Evolutionary conservation across 1,284 basidiomycete species (phyloP), one percentile per base, ranked within the genome.

Genomic region (Heliocybe sulcata): DNA sequence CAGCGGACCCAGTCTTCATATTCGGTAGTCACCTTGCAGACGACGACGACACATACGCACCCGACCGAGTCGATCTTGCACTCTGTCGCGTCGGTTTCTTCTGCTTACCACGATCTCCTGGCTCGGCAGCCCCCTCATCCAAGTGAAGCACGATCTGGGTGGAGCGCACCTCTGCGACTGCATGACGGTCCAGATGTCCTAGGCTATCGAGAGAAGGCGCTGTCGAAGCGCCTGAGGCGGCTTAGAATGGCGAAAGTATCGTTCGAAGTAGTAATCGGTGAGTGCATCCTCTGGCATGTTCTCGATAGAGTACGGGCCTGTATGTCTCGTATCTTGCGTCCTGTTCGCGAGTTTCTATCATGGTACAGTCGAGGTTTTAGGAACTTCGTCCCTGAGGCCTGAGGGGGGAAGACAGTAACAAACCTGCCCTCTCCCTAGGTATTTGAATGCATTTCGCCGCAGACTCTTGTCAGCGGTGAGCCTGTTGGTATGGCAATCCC

Each of bases 261-360:
- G 1, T 61, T 85, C 6, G 73, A 79, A 56, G 57, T 71, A 33
- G 58, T 82, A 22, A 73, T 84, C 49, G 77, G 84, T 84, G 61
- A 64, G 73, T 69, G 31, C 16, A 25, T 12, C 27, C 23, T 33
- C 26, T 52, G 47, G 20, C n/a, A 29, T 50, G 42, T 48, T 14
- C 19, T 29, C 22, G 2, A 29, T 26, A 29, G 25, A 14, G 9
- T 49, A 25, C 11, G 47, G 47, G n/a, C 22, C 22, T 25, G 20
- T 16, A 16, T 25, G 16, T 25, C 4, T 20, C 6, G 23, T 45
- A 20, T 4, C 23, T 45, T 45, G 6, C 23, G 19, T 45, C 6
- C 6, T 16, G 16, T 45, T 45, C 42, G 23, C 10, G 42, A 4
- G 42, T 19, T 4, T 45, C n/a, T 45, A n/a, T n/a, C n/a, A n/a